Conservation (phyloP, 2,329 filamentous ascomycete species). For the Fusarium robinianum region DNA sequence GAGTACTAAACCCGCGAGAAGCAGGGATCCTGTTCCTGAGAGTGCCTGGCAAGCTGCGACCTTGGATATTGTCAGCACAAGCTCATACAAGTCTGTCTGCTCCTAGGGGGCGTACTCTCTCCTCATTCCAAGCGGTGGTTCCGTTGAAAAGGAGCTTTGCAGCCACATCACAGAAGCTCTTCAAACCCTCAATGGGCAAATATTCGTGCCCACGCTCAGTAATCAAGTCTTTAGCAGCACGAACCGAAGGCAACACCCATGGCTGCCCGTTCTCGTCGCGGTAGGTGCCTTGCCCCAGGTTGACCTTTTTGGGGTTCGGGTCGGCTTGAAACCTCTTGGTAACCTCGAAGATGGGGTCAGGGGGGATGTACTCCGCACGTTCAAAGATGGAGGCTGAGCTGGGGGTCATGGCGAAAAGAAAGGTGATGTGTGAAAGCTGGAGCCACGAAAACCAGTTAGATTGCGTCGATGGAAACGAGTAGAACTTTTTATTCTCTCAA, state of each 20-base stretch:
- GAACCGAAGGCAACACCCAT: slow-evolving; percentile 46
- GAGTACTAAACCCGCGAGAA: slow-evolving; percentile 42
- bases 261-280: slow-evolving; percentile 45
- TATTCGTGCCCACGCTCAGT: slow-evolving; percentile 43
- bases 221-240: slow-evolving; percentile 28
- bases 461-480: too few relatives aligned
- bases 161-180: slow-evolving; percentile 40
- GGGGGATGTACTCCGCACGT: slow-evolving; percentile 33
- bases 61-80: slow-evolving; percentile 6
- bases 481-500: too few relatives aligned
- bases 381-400: slow-evolving; percentile 34
- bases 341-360: slow-evolving; percentile 43
- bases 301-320: slow-evolving; percentile 41
- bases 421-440: too few relatives aligned
- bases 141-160: slow-evolving; percentile 40
- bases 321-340: slow-evolving; percentile 42
- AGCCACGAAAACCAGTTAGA: too few relatives aligned
- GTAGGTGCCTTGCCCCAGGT: slow-evolving; percentile 46
- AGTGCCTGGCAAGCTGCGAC: slow-evolving; percentile 46
- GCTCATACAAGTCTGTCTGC: accelerated
- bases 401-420: too few relatives aligned
- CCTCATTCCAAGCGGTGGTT: slow-evolving; percentile 33
- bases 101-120: slow-evolving; percentile 31
- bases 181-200: slow-evolving; percentile 43
- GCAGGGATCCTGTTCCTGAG: slow-evolving; percentile 48